Percentiles rank a stretch among this genome's conserved stretches.
These are phyloP conservation scores for Chrysanthemum seticuspe DNA, from an alignment of 129 eudicot species.

Conservation along the genomic window DNA sequence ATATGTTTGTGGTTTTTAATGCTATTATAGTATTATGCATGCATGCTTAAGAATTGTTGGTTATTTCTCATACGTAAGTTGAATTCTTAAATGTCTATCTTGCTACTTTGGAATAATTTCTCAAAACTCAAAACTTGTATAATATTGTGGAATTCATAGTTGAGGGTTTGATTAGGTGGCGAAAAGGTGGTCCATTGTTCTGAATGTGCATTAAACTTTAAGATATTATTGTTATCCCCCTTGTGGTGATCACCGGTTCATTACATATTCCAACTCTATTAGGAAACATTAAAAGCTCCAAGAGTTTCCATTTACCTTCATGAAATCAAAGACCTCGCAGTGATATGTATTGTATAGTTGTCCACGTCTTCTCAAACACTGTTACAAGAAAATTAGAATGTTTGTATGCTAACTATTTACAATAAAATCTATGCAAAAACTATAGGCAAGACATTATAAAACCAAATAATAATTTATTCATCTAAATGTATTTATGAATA, in stretches of 20 bases:
- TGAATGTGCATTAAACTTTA: conserved; percentile 7
- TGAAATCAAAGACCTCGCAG: conserved; percentile 19
- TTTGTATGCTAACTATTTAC: too few species aligned
- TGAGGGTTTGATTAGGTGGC: background rate
- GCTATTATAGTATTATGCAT: too few species aligned
- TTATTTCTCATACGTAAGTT: too few species aligned
- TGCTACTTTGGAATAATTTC: too few species aligned
- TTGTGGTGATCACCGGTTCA: conserved; percentile 5
- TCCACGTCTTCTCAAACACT: background rate
- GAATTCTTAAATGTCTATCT: too few species aligned
- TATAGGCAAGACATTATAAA: too few species aligned
- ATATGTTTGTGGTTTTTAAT: too few species aligned
- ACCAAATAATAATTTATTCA: too few species aligned
- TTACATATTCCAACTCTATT: background rate
- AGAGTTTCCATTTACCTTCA: background rate
- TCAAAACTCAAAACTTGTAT: too few species aligned
- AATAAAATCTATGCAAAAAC: background rate
- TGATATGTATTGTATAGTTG: background rate
- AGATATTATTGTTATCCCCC: conserved; percentile 1
- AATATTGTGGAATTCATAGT: background rate
- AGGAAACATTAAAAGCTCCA: background rate
- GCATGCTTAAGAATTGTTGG: too few species aligned
- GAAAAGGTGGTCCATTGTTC: background rate
- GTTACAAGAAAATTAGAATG: too few species aligned
- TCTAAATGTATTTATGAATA: too few species aligned